These are phyloP conservation scores for Apiotrichum sp. DNA, from an alignment of 1,284 basidiomycete species.

Conservation along the genomic window DNA sequence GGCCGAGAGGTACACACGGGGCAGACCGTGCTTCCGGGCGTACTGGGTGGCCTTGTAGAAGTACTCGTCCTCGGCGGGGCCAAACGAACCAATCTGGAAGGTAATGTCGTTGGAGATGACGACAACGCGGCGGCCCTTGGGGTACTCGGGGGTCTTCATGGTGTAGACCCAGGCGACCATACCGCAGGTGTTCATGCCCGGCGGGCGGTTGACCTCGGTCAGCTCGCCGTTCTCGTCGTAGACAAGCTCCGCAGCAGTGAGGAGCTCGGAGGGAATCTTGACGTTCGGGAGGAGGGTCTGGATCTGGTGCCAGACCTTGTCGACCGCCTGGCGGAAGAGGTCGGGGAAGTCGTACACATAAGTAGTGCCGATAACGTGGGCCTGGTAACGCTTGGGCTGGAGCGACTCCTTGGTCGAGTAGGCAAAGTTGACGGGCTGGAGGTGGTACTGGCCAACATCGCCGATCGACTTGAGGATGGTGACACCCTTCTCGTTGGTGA, in stretches of 20 bases:
- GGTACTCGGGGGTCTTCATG: constrained; percentile 88
- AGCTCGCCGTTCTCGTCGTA: constrained; percentile 88
- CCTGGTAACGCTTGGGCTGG: constrained; percentile 97
- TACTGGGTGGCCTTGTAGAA: constrained; percentile 94
- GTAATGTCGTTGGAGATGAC: constrained; percentile 99
- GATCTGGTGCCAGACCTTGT: constrained; percentile 82
- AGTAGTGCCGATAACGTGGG: constrained; percentile 96
- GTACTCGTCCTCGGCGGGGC: constrained; percentile 90
- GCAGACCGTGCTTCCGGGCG: constrained; percentile 78
- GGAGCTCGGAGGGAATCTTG: constrained; percentile 65
- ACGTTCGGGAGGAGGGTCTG: constrained; percentile 61
- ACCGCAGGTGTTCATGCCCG: constrained; percentile 90
- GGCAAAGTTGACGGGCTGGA: constrained; percentile 83
- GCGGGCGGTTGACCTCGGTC: constrained; percentile 79
- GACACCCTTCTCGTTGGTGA: constrained; percentile 88
- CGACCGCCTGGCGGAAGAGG: constrained; percentile 92
- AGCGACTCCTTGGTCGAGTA: constrained; percentile 98
- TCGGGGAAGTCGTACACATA: constrained; percentile 99
- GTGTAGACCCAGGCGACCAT: constrained; percentile 99
- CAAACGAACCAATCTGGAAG: constrained; percentile 97
- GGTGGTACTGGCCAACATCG: constrained; percentile 77
- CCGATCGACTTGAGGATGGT: constrained; percentile 94
- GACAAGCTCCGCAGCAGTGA: constrained; percentile 85
- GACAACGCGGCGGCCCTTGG: constrained; percentile 77
- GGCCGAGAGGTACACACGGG: constrained; percentile 94